Evolutionary conservation across 306 rosid genomes (phyloP).

Genomic region (Prunus campanulata): DNA sequence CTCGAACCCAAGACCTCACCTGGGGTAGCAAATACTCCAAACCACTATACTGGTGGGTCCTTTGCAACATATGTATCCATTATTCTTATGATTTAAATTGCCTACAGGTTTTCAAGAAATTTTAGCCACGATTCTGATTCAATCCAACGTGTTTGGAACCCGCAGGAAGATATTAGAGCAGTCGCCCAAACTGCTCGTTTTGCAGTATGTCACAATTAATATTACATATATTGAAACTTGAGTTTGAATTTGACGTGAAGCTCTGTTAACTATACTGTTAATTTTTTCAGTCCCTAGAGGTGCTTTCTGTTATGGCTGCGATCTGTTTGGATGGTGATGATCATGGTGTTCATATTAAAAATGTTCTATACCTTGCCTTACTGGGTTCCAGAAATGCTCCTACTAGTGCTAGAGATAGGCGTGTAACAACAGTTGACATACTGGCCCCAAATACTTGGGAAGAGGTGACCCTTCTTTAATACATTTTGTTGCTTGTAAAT

Average conservation of each 20-base stretch:
- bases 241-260: slow-evolving; percentile 12
- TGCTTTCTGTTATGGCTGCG: slow-evolving; percentile 89
- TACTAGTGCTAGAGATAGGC: slow-evolving; percentile 39
- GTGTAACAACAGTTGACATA: slow-evolving; percentile 56
- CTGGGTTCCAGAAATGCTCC: slow-evolving; percentile 49
- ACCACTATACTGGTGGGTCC: too few relatives aligned
- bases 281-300: slow-evolving; percentile 71
- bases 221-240: background rate
- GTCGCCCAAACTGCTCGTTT: slow-evolving; percentile 89
- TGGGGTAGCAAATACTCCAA: too few relatives aligned
- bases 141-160: slow-evolving; percentile 96
- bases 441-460: slow-evolving; percentile 95
- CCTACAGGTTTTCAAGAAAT: slow-evolving; percentile 70
- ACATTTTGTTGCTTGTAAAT: slow-evolving; percentile 21
- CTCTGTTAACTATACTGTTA: slow-evolving; percentile 6
- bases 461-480: slow-evolving; percentile 44
- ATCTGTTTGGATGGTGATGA: slow-evolving; percentile 67
- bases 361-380: slow-evolving; percentile 55
- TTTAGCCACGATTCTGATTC: slow-evolving; percentile 96
- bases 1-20: too few relatives aligned
- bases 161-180: slow-evolving; percentile 83
- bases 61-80: slow-evolving; percentile 66
- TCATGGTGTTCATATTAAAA: slow-evolving; percentile 59
- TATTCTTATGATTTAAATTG: slow-evolving; percentile 48
- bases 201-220: slow-evolving; percentile 51